Evolutionary conservation across 179 eudicot species (phyloP).

Genomic region (Beta lomatogona): DNA sequence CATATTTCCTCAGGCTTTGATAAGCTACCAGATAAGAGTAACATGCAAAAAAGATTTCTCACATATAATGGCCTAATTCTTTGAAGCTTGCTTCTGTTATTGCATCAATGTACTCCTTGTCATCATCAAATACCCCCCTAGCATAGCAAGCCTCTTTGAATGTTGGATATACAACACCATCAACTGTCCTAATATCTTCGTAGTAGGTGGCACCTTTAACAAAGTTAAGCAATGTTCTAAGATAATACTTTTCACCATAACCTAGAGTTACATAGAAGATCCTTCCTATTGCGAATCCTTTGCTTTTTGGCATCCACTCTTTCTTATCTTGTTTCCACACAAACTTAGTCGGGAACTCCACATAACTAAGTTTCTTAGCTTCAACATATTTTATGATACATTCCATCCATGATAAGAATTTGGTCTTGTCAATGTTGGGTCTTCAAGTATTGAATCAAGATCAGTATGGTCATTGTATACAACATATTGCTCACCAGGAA

Average conservation of each 20-base stretch:
- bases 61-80: background rate
- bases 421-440: background rate
- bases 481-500: background rate
- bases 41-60: background rate
- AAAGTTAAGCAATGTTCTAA: background rate
- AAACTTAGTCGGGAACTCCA: background rate
- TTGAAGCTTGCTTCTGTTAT: slow-evolving; percentile 15
- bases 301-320: background rate
- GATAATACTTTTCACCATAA: background rate
- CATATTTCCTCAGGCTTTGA: background rate
- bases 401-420: slow-evolving; percentile 22
- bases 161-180: background rate
- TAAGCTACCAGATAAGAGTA: background rate
- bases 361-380: background rate
- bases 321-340: background rate
- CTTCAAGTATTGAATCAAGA: background rate
- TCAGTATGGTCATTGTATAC: background rate
- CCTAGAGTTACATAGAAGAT: background rate
- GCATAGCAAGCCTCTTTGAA: slow-evolving; percentile 21
- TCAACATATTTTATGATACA: background rate
- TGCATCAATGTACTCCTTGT: slow-evolving; percentile 21
- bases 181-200: background rate
- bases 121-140: slow-evolving; percentile 20
- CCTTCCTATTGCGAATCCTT: background rate
- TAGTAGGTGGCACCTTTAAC: background rate